Evolutionary conservation across 441 rosid species (phyloP).

Genomic region (Rhodomyrtus psidioides): DNA sequence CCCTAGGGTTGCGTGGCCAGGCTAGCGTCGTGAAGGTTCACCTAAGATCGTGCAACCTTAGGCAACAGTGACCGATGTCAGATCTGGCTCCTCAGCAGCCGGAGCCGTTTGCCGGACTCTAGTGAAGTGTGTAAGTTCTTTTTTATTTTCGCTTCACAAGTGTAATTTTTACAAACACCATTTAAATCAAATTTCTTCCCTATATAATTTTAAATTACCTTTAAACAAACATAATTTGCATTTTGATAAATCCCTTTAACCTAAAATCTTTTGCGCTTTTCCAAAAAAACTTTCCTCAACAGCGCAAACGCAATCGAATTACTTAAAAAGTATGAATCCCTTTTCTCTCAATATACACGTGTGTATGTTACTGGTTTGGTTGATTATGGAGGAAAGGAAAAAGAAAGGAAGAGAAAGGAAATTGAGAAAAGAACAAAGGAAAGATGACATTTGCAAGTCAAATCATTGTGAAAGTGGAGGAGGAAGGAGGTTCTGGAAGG

Average conservation of each 20-base stretch:
- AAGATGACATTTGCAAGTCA: neutral
- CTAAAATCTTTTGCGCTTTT: neutral
- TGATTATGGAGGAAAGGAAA: neutral
- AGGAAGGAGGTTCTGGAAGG: neutral
- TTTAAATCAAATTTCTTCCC: neutral
- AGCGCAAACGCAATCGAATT: neutral
- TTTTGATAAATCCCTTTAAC: neutral
- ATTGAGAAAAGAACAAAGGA: neutral
- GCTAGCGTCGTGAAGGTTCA: neutral
- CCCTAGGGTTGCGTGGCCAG: neutral
- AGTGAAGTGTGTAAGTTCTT: neutral
- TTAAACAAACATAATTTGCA: neutral
- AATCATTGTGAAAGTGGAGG: neutral
- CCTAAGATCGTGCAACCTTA: neutral
- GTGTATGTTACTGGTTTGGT: too few species aligned
- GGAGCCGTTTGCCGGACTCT: accelerated
- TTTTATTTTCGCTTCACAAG: neutral
- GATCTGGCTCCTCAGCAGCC: neutral
- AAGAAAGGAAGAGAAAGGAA: neutral
- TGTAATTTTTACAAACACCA: neutral
- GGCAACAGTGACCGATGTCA: accelerated
- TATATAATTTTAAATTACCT: neutral
- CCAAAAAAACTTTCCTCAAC: neutral
- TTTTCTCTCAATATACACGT: neutral
- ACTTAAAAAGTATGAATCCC: neutral